These are phyloP conservation scores for Pigoraptor vietnamica DNA, from an alignment of 78 protist genomes.

Conservation along the genomic window DNA sequence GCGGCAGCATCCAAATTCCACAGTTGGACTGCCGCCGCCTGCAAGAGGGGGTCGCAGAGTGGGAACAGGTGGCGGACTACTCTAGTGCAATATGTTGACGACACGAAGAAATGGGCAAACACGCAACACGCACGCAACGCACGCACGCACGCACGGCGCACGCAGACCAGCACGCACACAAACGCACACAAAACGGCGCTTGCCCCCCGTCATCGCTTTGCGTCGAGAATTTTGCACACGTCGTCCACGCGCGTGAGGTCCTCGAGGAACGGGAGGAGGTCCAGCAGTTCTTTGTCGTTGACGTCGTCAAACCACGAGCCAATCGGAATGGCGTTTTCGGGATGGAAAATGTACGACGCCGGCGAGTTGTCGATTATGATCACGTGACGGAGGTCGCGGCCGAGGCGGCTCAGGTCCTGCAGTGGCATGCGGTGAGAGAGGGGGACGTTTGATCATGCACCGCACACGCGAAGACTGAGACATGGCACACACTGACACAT, in stretches of 20 bases:
- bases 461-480: not conserved
- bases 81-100: too few relatives aligned
- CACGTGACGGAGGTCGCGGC: constrained; percentile 58
- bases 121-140: not conserved
- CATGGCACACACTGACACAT: not conserved
- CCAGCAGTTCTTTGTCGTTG: constrained; percentile 65
- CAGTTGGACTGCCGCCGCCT: not conserved
- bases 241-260: constrained; percentile 3
- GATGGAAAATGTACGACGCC: constrained; percentile 69
- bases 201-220: not conserved
- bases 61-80: too few relatives aligned
- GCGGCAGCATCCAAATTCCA: not conserved
- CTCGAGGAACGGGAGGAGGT: constrained; percentile 60
- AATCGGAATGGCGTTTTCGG: constrained; percentile 80
- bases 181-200: not conserved
- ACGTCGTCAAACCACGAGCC: constrained; percentile 73
- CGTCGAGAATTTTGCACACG: not conserved
- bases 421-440: not conserved
- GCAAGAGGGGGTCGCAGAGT: too few relatives aligned
- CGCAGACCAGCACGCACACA: not conserved
- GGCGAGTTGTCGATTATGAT: constrained; percentile 86
- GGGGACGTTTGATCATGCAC: not conserved
- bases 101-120: too few relatives aligned
- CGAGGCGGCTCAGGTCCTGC: constrained; percentile 52
- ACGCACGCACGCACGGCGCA: not conserved